Evolutionary conservation across 2,329 filamentous ascomycete species (phyloP).

Genomic region (Nemania diffusa): DNA sequence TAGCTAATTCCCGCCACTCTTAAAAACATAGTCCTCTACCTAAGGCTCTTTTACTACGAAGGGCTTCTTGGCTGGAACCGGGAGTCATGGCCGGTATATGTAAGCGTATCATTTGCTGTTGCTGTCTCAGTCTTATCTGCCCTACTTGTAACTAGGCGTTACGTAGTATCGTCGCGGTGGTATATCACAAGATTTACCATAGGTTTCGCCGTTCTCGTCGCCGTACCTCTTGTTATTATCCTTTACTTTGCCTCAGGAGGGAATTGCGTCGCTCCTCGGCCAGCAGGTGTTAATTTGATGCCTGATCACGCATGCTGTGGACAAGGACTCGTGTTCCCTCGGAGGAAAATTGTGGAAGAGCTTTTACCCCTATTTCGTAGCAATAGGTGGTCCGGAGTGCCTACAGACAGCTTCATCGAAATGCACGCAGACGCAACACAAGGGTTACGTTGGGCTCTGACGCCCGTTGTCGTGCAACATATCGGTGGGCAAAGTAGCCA

Average conservation of each 20-base stretch:
- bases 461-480: conserved; percentile 47
- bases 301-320: conserved; percentile 43
- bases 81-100: conserved; percentile 44
- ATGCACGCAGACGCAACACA: conserved; percentile 38
- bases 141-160: conserved; percentile 18
- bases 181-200: conserved; percentile 31
- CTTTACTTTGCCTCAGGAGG: conserved; percentile 44
- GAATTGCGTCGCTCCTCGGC: conserved; percentile 39
- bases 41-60: conserved; percentile 46
- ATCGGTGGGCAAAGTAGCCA: conserved; percentile 45
- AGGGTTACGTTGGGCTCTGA: conserved; percentile 43
- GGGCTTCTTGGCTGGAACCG: conserved; percentile 46
- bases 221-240: conserved; percentile 40
- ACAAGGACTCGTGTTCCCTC: conserved; percentile 46
- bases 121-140: conserved; percentile 3
- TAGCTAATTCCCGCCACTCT: conserved; percentile 4
- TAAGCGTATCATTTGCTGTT: conserved; percentile 32
- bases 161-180: conserved; percentile 31
- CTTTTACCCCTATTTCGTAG: conserved; percentile 40
- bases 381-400: conserved; percentile 29
- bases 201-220: conserved; percentile 36
- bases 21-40: conserved; percentile 41
- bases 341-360: conserved; percentile 34
- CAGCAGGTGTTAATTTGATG: conserved; percentile 42
- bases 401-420: conserved; percentile 47